Conservation (phyloP, 23 red algal species). For the Gracilaria caudata region DNA sequence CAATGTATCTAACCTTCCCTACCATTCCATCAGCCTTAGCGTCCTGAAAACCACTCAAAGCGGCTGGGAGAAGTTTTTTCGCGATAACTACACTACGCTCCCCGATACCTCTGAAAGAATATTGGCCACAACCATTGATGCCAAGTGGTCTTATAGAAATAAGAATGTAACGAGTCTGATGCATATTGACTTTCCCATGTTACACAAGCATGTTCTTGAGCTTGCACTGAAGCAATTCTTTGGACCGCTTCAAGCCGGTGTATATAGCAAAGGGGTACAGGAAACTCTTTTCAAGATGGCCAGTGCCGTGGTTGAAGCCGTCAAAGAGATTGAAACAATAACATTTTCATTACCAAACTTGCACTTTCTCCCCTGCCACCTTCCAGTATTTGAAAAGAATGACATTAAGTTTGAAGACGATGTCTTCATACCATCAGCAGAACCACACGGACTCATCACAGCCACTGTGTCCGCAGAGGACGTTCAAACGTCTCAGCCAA, state of each 20-base stretch:
- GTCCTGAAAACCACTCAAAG: constrained; percentile 87
- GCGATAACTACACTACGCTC: constrained; percentile 77
- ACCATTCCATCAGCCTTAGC: constrained; percentile 22
- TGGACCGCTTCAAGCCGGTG: constrained; percentile 55
- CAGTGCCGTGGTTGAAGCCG: constrained; percentile 23
- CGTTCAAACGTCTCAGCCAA: background rate
- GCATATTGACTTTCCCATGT: background rate
- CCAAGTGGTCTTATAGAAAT: constrained; percentile 42
- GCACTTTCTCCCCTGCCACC: constrained; percentile 69
- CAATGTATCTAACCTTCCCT: background rate
- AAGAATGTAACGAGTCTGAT: background rate
- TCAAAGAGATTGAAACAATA: constrained; percentile 37
- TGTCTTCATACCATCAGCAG: constrained; percentile 83
- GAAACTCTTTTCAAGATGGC: constrained; percentile 80
- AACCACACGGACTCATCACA: constrained; percentile 79
- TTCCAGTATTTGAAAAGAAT: constrained; percentile 71
- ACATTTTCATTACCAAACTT: constrained; percentile 79
- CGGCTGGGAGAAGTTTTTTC: constrained; percentile 77
- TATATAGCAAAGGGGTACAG: constrained; percentile 88
- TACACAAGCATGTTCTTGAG: background rate
- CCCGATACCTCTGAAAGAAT: constrained; percentile 79
- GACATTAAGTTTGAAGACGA: constrained; percentile 70
- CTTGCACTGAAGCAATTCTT: constrained; percentile 62
- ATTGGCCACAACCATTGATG: constrained; percentile 57
- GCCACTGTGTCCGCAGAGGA: constrained; percentile 39